A percentile compares a stretch with the other conserved stretches of the same genome.
These are phyloP conservation scores for Aspergillus pseudonomiae DNA, from an alignment of 2,329 filamentous ascomycete species.

Conservation along the genomic window DNA sequence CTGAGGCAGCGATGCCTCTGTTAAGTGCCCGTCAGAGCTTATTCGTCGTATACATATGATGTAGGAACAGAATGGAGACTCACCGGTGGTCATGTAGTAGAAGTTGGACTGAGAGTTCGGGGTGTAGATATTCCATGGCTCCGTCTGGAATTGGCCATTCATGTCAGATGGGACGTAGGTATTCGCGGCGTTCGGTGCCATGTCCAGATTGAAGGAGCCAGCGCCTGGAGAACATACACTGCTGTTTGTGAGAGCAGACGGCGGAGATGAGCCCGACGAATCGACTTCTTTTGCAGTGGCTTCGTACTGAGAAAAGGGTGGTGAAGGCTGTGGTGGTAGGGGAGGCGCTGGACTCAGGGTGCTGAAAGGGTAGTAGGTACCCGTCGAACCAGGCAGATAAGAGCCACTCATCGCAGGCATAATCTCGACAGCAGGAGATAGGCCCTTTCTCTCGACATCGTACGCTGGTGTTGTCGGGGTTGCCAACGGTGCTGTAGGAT, in stretches of 20 bases:
- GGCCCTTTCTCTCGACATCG: constrained; percentile 10
- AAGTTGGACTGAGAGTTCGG: not conserved
- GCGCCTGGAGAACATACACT: not conserved
- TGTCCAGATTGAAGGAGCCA: not conserved
- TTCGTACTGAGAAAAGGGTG: not conserved
- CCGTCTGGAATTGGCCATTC: constrained; percentile 1
- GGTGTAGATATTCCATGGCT: constrained; percentile 7
- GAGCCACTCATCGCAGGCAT: not conserved
- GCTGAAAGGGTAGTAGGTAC: not conserved
- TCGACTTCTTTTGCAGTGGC: not conserved
- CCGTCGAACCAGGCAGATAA: not conserved
- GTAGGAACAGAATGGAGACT: not conserved
- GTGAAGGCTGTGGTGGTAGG: not conserved
- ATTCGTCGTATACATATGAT: not conserved
- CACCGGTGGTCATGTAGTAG: constrained; percentile 17
- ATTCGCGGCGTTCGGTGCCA: not conserved
- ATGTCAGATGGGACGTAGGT: constrained; percentile 3
- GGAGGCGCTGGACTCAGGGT: not conserved
- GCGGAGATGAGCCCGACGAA: not conserved
- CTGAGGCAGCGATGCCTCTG: constrained; percentile 24
- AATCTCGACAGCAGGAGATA: constrained; percentile 5
- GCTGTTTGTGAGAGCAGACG: not conserved
- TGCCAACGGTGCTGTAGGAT: constrained; percentile 14
- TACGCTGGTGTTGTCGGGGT: constrained; percentile 6
- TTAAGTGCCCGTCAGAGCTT: not conserved